A percentile compares a stretch with the other conserved stretches of the same genome.
These are phyloP conservation scores for Ceratobasidium sp. DNA, from an alignment of 1,284 basidiomycete species.

Conservation along the genomic window DNA sequence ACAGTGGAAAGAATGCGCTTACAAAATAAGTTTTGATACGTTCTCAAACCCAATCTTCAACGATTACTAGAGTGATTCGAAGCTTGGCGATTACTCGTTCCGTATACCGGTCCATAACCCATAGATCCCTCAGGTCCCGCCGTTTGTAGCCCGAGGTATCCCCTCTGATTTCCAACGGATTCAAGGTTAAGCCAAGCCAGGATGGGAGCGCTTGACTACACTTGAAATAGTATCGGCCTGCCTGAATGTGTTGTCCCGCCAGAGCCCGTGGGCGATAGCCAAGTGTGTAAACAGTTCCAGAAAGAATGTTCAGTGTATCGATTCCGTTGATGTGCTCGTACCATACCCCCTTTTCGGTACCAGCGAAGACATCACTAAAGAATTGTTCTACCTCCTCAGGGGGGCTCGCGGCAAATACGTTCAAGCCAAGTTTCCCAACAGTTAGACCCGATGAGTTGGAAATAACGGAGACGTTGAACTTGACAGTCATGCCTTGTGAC, in stretches of 20 bases:
- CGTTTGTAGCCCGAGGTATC: slow-evolving; percentile 22
- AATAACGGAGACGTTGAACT: slow-evolving; percentile 12
- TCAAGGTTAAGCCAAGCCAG: slow-evolving; percentile 6
- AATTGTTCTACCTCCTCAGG: too few species aligned
- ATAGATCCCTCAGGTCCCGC: slow-evolving; percentile 27
- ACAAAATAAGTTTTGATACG: not conserved
- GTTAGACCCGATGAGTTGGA: not conserved
- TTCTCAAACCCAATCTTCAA: slow-evolving; percentile 4
- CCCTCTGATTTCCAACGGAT: slow-evolving; percentile 5
- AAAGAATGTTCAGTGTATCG: slow-evolving; percentile 20
- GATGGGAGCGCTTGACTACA: slow-evolving; percentile 3
- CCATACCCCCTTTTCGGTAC: slow-evolving; percentile 1
- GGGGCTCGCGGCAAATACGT: not conserved
- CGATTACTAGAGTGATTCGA: slow-evolving; percentile 2
- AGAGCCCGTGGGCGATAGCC: slow-evolving; percentile 9
- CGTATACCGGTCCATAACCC: slow-evolving; percentile 13
- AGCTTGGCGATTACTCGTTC: slow-evolving; percentile 18
- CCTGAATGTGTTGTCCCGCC: not conserved
- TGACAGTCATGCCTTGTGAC: not conserved
- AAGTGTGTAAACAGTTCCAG: not conserved
- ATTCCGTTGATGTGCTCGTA: slow-evolving; percentile 16
- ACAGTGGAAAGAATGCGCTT: not conserved
- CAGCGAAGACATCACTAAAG: slow-evolving; percentile 6
- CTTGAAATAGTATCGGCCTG: slow-evolving; percentile 10
- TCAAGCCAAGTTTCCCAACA: slow-evolving; percentile 25